Conservation (phyloP, 2,329 filamentous ascomycete species). For the Alternaria longipes region DNA sequence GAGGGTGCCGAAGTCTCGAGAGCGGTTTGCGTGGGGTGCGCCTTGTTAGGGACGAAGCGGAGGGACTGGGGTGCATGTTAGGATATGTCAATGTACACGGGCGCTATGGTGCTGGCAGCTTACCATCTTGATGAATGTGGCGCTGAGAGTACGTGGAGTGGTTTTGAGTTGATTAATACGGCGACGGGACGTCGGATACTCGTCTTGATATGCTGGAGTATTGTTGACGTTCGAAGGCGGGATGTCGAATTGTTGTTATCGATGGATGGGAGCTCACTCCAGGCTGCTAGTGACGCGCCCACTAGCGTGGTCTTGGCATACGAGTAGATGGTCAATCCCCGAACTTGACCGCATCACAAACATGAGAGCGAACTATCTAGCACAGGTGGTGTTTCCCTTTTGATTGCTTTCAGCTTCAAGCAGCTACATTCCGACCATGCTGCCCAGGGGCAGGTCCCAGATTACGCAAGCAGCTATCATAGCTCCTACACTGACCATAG, state of each 20-base stretch:
- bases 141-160: background rate
- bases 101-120: slow-evolving; percentile 4
- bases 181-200: background rate
- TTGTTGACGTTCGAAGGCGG: slow-evolving; percentile 9
- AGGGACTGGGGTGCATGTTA: slow-evolving; percentile 69
- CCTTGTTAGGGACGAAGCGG: slow-evolving; percentile 80
- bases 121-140: slow-evolving; percentile 25
- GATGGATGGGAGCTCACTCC: slow-evolving; percentile 13
- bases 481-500: slow-evolving; percentile 78
- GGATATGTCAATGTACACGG: background rate
- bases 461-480: slow-evolving; percentile 64
- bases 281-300: slow-evolving; percentile 44
- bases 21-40: slow-evolving; percentile 68
- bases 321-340: background rate
- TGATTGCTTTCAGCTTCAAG: background rate
- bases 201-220: background rate
- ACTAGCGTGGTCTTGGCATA: slow-evolving; percentile 41
- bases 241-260: slow-evolving; percentile 19
- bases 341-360: background rate
- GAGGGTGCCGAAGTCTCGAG: slow-evolving; percentile 75
- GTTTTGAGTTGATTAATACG: background rate
- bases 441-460: slow-evolving; percentile 46
- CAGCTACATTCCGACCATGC: slow-evolving; percentile 28
- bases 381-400: background rate
- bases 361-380: background rate